Base-by-base conservation (phyloP, 2,329 filamentous ascomycete species). In the Thielaviopsis euricoi region DNA sequence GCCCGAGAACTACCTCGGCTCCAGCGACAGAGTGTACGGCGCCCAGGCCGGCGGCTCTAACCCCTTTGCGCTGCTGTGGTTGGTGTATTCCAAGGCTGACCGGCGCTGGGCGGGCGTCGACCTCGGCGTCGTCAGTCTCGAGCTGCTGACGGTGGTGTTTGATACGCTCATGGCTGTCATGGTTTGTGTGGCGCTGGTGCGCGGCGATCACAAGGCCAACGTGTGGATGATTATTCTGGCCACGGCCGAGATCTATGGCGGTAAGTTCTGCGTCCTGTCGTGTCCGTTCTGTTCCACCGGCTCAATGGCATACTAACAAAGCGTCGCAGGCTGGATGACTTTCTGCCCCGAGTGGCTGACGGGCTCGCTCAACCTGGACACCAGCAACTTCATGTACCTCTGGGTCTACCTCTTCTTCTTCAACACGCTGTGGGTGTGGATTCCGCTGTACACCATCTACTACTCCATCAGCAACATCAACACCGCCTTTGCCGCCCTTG, bases 331-430 rank as follows among this genome's bases (percentile, higher is more conserved):
- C 19, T 86, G 82, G 70, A 85, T 86, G 78, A 86, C 82, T 0
- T 86, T 86, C 66, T 81, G 78, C 68, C 82, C 82, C 13, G 82
- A 86, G 69, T 86, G 82, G 82, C 70, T 86, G 13, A 78, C 75
- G 1, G 76, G 75, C 55, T 85, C 76, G 66, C 65, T 75, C 62
- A 83, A 82, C 65, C 76, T 86, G 60, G 79, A 85, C 66, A 74
- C 74, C 19, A 81, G 75, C 70, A 85, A 85, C 69, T 83, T 79
- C 64, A 82, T 86, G 80, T 83, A 82, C 64, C 70, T 77, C 62
- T 85, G 81, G 81, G 71, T 85, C 15, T 85, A 85, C 63, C 70
- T 86, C 17, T 72, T 83, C 63, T 85, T 85, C 68, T 85, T 86
- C 73, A 86, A 86, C 68, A 76, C 75, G 64, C 70, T 85, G 3